Conservation (phyloP, 805 yeast species). For the Isabelozyma pseudorhagii region DNA sequence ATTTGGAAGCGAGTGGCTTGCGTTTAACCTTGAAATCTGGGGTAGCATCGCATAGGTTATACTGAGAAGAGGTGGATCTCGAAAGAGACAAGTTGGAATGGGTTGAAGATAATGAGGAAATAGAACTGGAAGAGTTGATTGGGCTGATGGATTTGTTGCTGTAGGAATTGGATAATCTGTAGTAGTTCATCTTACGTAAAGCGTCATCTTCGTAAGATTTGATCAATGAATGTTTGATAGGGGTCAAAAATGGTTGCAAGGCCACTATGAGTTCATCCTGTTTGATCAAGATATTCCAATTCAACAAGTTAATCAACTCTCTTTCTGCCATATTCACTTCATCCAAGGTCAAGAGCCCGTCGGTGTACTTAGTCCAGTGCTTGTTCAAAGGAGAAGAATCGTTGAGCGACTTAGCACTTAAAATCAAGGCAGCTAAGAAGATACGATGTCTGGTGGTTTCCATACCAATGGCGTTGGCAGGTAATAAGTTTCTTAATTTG, state of each 20-base stretch:
- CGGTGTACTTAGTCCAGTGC: constrained; percentile 94
- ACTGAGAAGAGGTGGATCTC: constrained; percentile 9
- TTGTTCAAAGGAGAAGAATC: constrained; percentile 94
- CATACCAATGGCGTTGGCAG: constrained; percentile 87
- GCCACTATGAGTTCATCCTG: constrained; percentile 68
- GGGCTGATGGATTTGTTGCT: constrained; percentile 6
- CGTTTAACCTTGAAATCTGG: background rate
- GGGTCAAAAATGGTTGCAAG: constrained; percentile 70
- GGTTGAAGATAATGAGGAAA: constrained; percentile 12
- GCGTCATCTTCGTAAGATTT: constrained; percentile 23
- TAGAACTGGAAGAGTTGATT: constrained; percentile 7
- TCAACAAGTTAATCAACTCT: constrained; percentile 75
- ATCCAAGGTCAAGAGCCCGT: constrained; percentile 68
- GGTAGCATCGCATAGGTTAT: background rate
- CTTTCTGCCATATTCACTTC: constrained; percentile 92
- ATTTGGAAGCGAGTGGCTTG: background rate
- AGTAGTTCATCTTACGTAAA: constrained; percentile 24
- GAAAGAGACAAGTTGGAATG: constrained; percentile 10
- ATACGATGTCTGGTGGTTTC: constrained; percentile 91
- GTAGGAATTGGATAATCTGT: constrained; percentile 24
- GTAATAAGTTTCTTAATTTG: constrained; percentile 72
- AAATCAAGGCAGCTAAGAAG: constrained; percentile 80
- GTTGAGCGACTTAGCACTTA: constrained; percentile 90
- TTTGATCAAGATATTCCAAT: constrained; percentile 78
- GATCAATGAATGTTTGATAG: constrained; percentile 57